Base-by-base conservation (phyloP, 1,284 basidiomycete species). In the Microbotryum intermedium region DNA sequence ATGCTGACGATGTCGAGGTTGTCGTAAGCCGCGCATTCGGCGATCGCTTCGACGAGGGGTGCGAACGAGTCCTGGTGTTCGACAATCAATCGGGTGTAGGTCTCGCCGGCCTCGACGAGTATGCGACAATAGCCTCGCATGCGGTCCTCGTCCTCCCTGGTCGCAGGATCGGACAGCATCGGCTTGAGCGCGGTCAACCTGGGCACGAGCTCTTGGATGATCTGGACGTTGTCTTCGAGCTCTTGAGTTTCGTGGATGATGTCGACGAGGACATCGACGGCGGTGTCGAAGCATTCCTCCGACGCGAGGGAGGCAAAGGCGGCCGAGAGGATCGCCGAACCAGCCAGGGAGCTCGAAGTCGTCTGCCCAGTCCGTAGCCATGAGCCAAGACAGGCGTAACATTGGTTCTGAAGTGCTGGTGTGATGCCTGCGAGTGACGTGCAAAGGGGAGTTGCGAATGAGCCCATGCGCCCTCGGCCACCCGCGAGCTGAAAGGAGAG, bases 221-320 rank as follows among this genome's bases (percentile, higher is more conserved):
- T 83, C 18, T 82, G 76, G 83, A 93, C 88, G 73, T 93, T 94
- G 53, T 98, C 94, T 65, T 95, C 86, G 28, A 97, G 81, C 75
- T 99, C 95, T 76, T 97, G 94, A 0, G 95, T 98, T 75, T 99
- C 95, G 75, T 97, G 92, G 61, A 98, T 93, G 67, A 97, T 77
- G 72, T 97, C 92, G 75, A 90, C 94, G 57, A 97, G 80, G 48
- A 90, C 85, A 68, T 97, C 89, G 46, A 94, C 90, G 0, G 91
- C 92, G 2, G 86, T 76, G 72, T 99, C 95, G 72, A 98, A 98
- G 11, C 98, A 81, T 51, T 84, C 81, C 30, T 95, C 89, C 2
- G 87, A 86, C 11, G 80, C 80, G 23, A 98, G 80, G 4, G 92
- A 88, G 61, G 88, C 84, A 72, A 97, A 95, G 18, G 86, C 82